Evolutionary conservation across 129 eudicot genomes (phyloP), one percentile per base, ranked within the genome.

Genomic region (Rutidosis leptorrhynchoides): DNA sequence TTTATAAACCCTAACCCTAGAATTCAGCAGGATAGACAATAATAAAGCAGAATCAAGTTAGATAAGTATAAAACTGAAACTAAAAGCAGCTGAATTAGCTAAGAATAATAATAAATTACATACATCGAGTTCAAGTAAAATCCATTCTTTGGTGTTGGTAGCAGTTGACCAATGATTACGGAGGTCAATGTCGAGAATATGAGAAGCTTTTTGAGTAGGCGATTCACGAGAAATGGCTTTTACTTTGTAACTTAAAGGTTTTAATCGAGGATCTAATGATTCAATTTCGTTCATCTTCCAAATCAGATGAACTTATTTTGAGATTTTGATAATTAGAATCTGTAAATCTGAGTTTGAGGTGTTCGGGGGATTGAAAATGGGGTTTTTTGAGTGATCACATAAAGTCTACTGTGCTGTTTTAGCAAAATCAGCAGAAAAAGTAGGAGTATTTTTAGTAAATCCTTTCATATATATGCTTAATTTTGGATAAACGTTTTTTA

Each of bases 111-210:
- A 14, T 37, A 27, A 19, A 52, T 25, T 20, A 62, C 2, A 2
- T 83, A 91, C 98, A 65, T 92, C 90, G 68, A 92, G 89, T 66
- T 92, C 82, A 45, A 92, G 96, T 33, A 92, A 64, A 78, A 92
- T 88, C 98, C 98, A 92, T 72, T 92, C 98, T 56, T 92, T 92
- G 35, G 98, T 92, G 55, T 92, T 92, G 37, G 98, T 92, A 29
- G 78, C 98, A n/a, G 98, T 85, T 28, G 96, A 92, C 98, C 98
- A 92, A 64, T 92, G 95, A 68, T 70, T 92, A 40, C 98, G 96
- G 69, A 92, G 98, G 84, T 88, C 98, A 14, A 83, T 71, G 51
- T 92, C 98, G 29, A 88, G 88, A 25, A 92, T 72, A 64, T 92
- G 84, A 1, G 83, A 54, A 24, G 87, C 90, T 78, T 92, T 92